Base-by-base conservation (phyloP, 345 rosid genomes). In the Eucalyptus marginata region DNA sequence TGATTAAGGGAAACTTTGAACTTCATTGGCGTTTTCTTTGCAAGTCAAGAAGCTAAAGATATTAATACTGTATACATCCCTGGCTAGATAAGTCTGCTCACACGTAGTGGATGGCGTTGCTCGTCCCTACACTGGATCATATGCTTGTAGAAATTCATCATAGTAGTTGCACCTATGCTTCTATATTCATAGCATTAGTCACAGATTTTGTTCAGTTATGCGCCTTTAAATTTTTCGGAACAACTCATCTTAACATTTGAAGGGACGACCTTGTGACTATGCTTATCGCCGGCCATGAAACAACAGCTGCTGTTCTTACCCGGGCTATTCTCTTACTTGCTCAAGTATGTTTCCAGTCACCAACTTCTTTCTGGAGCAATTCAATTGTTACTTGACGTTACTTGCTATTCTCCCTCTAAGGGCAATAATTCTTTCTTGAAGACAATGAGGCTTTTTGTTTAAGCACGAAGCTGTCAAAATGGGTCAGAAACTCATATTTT, bases 251-350 rank as follows among this genome's bases (percentile, higher is more conserved):
- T 31, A 54, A 92, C 94, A 97, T 98, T 96, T 95, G 89, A 52
- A 94, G 99, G 89, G 98, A 97, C 92, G 99, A 97, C 90, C 89
- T 96, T 87, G 96, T 96, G 97, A 96, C 99, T 17, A 96, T 97
- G 99, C 96, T 97, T 68, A 93, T 97, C 79, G 99, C 99, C 81
- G 98, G 99, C 49, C 99, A 97, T 81, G 99, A 97, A 93, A 97
- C 99, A 62, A 97, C 98, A 66, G 97, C 99, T 84, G 98, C 99
- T 79, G 97, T 97, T 90, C 98, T 97, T 89, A 96, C 99, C 51
- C 96, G 98, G 98, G 97, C 98, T 89, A 94, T 95, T 91, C 96
- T 89, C 95, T 93, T 97, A 87, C 99, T 97, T 33, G 96, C 97
- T 62, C 98, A 97, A 92, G 99, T 96, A 93, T 91, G 89, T 86